Evolutionary conservation across 2,329 filamentous ascomycete species (phyloP).

Genomic region (Paracorniculantispora psalliotae): DNA sequence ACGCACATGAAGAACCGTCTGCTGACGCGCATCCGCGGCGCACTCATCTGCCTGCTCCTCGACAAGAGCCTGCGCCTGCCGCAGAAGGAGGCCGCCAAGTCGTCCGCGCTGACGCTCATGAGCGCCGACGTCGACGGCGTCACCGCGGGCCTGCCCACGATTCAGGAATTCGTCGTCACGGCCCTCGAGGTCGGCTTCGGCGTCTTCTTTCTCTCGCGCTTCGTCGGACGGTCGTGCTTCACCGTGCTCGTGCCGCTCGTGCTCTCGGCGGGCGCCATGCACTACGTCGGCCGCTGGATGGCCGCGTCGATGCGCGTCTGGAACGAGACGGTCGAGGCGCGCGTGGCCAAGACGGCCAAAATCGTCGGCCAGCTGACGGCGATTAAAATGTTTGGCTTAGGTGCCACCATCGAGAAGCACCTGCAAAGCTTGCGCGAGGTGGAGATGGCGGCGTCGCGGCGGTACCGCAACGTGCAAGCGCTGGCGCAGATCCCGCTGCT

Average conservation of each 20-base stretch:
- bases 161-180: not conserved
- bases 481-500: not conserved
- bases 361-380: not conserved
- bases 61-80: not conserved
- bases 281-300: not conserved
- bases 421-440: not conserved
- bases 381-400: not conserved
- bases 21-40: not conserved
- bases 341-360: not conserved
- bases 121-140: not conserved
- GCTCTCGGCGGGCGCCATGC: not conserved
- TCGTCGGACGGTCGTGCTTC: not conserved
- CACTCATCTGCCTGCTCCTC: not conserved
- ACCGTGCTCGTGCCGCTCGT: not conserved
- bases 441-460: not conserved
- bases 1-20: not conserved
- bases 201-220: not conserved
- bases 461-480: not conserved
- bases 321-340: not conserved
- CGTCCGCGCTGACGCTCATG: not conserved
- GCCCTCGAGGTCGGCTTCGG: not conserved
- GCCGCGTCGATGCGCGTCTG: not conserved
- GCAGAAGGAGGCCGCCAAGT: not conserved
- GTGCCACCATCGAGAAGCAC: not conserved
- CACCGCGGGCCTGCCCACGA: not conserved